These are phyloP conservation scores for Castanopsis chinensis DNA, from an alignment of 306 rosid genomes.

Conservation along the genomic window DNA sequence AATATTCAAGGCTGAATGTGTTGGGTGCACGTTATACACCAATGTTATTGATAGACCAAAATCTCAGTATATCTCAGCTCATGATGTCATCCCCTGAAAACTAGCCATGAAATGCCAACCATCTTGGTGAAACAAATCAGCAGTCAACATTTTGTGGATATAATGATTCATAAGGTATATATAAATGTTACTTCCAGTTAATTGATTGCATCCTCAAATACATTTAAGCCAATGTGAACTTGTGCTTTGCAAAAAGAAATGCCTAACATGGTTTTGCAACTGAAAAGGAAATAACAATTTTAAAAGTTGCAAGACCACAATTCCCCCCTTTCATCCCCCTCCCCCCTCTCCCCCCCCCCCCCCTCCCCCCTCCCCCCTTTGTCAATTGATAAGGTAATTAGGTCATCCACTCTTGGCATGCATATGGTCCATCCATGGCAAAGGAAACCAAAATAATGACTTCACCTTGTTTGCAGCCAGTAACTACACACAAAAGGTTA, in stretches of 20 bases:
- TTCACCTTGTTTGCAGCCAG: conserved; percentile 84
- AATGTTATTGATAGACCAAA: neutral
- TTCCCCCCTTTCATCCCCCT: too few species aligned
- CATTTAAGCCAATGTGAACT: neutral
- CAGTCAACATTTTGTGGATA: neutral
- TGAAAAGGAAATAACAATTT: neutral
- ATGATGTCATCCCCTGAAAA: neutral
- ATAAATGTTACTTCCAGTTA: neutral
- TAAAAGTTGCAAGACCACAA: neutral
- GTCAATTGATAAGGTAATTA: neutral
- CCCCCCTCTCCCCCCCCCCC: too few species aligned
- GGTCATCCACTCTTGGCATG: neutral
- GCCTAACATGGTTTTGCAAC: neutral
- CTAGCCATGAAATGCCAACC: neutral
- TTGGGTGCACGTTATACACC: neutral
- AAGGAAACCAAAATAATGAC: conserved; percentile 16
- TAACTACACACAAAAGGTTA: conserved; percentile 79
- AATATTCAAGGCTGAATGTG: neutral
- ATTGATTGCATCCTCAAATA: neutral
- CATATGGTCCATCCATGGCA: neutral
- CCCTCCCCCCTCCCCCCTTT: too few species aligned
- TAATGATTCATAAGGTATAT: neutral
- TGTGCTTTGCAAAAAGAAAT: neutral
- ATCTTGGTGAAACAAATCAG: neutral
- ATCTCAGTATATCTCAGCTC: neutral